phyloP scores from a whole-genome alignment of 2,329 filamentous ascomycete species.

The Aspergillus sp. region DNA sequence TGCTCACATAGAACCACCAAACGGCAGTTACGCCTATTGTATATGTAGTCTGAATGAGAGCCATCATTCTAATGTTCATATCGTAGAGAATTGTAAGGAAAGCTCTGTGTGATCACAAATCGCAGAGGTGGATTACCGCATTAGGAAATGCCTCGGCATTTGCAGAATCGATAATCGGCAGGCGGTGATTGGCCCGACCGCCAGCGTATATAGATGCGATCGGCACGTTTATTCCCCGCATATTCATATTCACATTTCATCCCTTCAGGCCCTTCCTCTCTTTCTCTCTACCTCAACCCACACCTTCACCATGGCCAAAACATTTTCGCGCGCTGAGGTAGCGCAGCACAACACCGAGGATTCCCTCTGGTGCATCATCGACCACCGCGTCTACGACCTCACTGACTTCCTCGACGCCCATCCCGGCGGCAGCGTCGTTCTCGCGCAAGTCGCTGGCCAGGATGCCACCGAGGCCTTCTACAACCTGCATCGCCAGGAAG shows the following conservation, averaged over 20 bases:
- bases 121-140: slow-evolving; percentile 2
- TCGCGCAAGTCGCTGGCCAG: slow-evolving; percentile 74
- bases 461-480: slow-evolving; percentile 84
- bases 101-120: background rate
- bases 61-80: too few species aligned
- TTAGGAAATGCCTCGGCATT: slow-evolving; percentile 14
- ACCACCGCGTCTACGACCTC: slow-evolving; percentile 83
- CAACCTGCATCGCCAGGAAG: slow-evolving; percentile 87
- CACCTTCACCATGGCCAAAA: slow-evolving; percentile 20
- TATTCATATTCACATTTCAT: background rate
- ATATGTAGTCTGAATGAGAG: too few species aligned
- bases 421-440: slow-evolving; percentile 75
- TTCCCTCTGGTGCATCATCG: slow-evolving; percentile 78
- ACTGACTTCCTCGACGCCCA: slow-evolving; percentile 83
- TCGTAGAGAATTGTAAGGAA: too few species aligned
- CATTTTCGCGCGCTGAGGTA: slow-evolving; percentile 57
- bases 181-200: slow-evolving; percentile 12
- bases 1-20: too few species aligned
- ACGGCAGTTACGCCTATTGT: too few species aligned
- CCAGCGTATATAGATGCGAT: background rate
- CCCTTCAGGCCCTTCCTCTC: background rate
- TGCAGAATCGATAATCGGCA: slow-evolving; percentile 10
- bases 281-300: background rate
- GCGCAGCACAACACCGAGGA: slow-evolving; percentile 73
- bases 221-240: background rate